These are phyloP conservation scores for Mollisia scopiformis DNA, from an alignment of 2,329 filamentous ascomycete species.

Conservation along the genomic window DNA sequence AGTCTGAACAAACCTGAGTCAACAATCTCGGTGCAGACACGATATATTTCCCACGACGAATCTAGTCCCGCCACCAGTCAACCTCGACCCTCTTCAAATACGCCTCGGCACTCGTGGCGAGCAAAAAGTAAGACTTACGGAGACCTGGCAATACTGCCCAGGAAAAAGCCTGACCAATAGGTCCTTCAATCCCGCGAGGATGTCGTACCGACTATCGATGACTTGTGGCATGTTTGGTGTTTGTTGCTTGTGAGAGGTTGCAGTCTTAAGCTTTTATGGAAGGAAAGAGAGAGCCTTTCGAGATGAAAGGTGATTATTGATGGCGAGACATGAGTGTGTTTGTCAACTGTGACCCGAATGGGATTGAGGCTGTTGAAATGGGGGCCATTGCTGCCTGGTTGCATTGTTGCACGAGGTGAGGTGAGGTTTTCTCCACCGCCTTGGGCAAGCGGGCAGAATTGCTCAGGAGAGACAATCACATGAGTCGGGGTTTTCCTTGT, in stretches of 20 bases:
- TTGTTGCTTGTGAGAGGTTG: background rate
- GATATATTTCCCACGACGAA: slow-evolving; percentile 8
- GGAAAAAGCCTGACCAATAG: background rate
- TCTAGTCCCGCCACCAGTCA: slow-evolving; percentile 2
- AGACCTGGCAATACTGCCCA: background rate
- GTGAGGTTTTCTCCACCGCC: background rate
- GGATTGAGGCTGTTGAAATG: background rate
- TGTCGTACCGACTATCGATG: background rate
- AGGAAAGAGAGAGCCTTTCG: background rate
- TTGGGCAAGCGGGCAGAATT: background rate
- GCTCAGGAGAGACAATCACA: background rate
- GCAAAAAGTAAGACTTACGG: background rate
- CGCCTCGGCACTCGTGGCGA: background rate
- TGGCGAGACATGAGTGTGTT: background rate
- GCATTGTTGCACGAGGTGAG: background rate
- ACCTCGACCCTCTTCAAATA: background rate
- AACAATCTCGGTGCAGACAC: slow-evolving; percentile 10
- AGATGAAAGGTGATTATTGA: background rate
- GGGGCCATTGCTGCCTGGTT: background rate
- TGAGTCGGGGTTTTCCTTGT: background rate
- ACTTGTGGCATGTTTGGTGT: background rate
- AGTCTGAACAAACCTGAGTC: slow-evolving; percentile 9
- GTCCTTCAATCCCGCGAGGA: background rate
- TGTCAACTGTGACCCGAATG: background rate
- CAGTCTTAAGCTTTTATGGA: background rate